Evolutionary conservation across 305 asterid species (phyloP).

Genomic region (Ajuga reptans): DNA sequence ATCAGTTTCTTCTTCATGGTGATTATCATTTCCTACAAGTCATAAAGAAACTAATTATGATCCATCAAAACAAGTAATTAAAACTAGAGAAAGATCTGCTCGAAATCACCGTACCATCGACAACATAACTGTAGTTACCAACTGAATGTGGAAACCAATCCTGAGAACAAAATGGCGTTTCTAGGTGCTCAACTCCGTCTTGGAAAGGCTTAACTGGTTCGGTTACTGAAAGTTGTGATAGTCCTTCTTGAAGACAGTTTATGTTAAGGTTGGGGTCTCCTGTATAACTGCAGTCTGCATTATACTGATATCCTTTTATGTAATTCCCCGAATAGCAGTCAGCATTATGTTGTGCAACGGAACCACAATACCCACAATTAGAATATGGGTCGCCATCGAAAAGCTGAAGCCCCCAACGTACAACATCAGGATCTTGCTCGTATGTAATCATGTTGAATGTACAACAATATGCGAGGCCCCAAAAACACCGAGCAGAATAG

Average conservation of each 20-base stretch:
- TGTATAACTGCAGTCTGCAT: constrained; percentile 32
- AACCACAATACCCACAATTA: constrained; percentile 55
- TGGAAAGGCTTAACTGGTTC: constrained; percentile 51
- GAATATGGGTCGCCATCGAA: constrained; percentile 84
- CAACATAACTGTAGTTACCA: constrained; percentile 53
- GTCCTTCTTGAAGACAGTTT: constrained; percentile 57
- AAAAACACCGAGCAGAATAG: constrained; percentile 12
- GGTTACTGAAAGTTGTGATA: constrained; percentile 61
- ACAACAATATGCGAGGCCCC: constrained; percentile 18
- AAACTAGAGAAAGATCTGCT: constrained; percentile 9
- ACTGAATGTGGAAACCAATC: constrained; percentile 67
- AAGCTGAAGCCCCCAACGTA: constrained; percentile 92
- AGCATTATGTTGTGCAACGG: constrained; percentile 35
- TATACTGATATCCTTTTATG: constrained; percentile 45
- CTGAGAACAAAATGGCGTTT: constrained; percentile 49
- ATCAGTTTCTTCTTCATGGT: constrained; percentile 41
- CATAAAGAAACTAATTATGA: constrained; percentile 21
- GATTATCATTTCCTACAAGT: constrained; percentile 44
- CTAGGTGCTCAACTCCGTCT: constrained; percentile 39
- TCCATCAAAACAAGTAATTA: neutral
- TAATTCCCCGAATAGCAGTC: constrained; percentile 51
- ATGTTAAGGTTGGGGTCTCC: constrained; percentile 32
- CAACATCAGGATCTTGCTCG: constrained; percentile 90
- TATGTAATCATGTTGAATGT: constrained; percentile 50
- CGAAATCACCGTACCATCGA: constrained; percentile 26